These are phyloP conservation scores for Nidularia pulvinata DNA, from an alignment of 768 basidiomycete species.

Conservation along the genomic window DNA sequence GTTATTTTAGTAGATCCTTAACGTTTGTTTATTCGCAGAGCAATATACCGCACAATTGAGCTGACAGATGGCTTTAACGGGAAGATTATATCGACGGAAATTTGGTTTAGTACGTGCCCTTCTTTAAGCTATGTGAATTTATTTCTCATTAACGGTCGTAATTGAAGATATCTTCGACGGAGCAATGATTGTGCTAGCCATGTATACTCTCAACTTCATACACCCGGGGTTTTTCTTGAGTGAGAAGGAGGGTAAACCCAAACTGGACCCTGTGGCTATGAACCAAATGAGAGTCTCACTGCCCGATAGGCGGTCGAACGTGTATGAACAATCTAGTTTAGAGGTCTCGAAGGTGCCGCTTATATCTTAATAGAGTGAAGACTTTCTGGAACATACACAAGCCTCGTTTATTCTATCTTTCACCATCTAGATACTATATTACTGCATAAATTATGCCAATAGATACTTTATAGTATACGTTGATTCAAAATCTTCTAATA, in stretches of 20 bases:
- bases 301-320: no score
- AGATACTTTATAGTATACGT: no score
- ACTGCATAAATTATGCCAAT: no score
- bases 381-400: no score
- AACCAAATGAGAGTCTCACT: no score
- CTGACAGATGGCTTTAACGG: slow-evolving; percentile 52
- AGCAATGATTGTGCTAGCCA: slow-evolving; percentile 25
- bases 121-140: neutral
- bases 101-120: slow-evolving; percentile 27
- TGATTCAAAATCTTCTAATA: no score
- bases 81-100: slow-evolving; percentile 43
- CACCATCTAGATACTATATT: no score
- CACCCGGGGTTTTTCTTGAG: slow-evolving; percentile 17
- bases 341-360: no score
- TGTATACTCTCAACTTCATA: slow-evolving; percentile 21
- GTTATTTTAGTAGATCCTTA: neutral
- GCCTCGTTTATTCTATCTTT: no score
- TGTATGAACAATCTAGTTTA: no score
- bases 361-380: no score
- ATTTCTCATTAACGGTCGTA: neutral
- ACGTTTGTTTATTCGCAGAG: neutral
- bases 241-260: neutral
- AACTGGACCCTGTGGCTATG: no score
- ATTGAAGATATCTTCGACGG: slow-evolving; percentile 44
- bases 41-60: slow-evolving; percentile 53